phyloP scores from a whole-genome alignment of 805 yeast genomes.

The Ogataea populi-albae region DNA sequence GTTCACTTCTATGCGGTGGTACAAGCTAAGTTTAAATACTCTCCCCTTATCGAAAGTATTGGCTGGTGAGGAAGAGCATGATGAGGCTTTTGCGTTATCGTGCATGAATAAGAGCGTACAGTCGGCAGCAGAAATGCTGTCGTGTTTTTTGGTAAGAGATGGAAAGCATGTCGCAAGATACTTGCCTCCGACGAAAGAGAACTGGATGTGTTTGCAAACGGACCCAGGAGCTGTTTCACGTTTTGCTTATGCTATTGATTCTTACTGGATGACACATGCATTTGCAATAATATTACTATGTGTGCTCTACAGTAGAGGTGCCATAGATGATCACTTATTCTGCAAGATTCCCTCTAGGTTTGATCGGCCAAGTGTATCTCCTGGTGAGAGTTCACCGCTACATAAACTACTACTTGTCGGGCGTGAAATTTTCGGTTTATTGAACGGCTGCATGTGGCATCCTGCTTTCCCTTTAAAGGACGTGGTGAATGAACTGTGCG shows the following conservation, averaged over 20 bases:
- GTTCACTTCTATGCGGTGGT: conserved; percentile 22
- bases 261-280: conserved; percentile 22
- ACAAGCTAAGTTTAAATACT: conserved; percentile 12
- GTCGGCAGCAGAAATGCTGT: conserved; percentile 18
- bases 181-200: conserved; percentile 11
- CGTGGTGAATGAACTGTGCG: conserved; percentile 14
- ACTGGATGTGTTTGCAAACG: conserved; percentile 9
- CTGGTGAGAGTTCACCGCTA: conserved; percentile 15
- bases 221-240: conserved; percentile 3
- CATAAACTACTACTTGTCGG: conserved; percentile 16
- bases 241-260: conserved; percentile 15
- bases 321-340: conserved; percentile 16
- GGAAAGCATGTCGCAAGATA: conserved; percentile 9
- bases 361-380: conserved; percentile 12
- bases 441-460: conserved; percentile 14
- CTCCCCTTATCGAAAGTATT: conserved; percentile 12
- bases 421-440: conserved; percentile 9
- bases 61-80: conserved; percentile 6
- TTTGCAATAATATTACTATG: conserved; percentile 17
- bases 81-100: conserved; percentile 12
- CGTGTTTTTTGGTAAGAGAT: conserved; percentile 12
- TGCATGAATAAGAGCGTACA: conserved; percentile 16
- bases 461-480: conserved; percentile 13
- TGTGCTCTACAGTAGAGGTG: conserved; percentile 16
- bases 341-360: conserved; percentile 12